Evolutionary conservation across 2,329 filamentous ascomycete species (phyloP), one percentile per base, ranked within the genome.

Genomic region (Pyrenophora teres): DNA sequence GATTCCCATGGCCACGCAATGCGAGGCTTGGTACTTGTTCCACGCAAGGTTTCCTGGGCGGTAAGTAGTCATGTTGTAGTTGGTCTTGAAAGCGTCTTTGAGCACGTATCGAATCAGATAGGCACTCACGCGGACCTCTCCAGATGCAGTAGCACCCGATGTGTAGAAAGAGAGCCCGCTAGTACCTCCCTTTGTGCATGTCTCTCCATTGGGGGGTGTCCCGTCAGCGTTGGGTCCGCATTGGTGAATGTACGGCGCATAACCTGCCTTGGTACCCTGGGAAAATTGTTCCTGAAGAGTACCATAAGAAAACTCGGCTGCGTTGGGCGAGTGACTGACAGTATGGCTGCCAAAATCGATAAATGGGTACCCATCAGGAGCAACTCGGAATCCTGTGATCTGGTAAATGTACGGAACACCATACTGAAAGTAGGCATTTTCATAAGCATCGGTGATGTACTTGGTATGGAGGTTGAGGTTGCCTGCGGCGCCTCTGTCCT

Each of bases 341-440:
- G 45, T 52, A 16, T 52, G 50, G 30, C 33, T 43, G n/a, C 50
- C 50, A 32, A 52, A 52, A 37, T 52, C 50, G 27, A 52, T 52
- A 4, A 30, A 52, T 1, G 50, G 50, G 16, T 52, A 40, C 8
- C 50, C 50, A 9, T 52, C 50, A 3, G 50, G 50, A 21, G 33
- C 50, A 5, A 9, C 30, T 27, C 50, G 50, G 10, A 52, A 49
- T 2, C 50, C 50, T 12, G 33, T 52, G 16, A 52, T 52, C 12
- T 52, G 50, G 16, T 52, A 52, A 5, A 52, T 52, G 30, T 52
- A 52, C 3, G 50, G 50, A 25, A 49, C 23, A 7, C 50, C 50
- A 18, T 52, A 52, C 21, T 52, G 50, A 16, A 52, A 52, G 45
- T 52, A 52, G 3, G 50, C 50, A 31, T 30, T 52, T 30, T 52